Conservation (phyloP, 352 stramenopile genomes). For the Pythium volutum region DNA sequence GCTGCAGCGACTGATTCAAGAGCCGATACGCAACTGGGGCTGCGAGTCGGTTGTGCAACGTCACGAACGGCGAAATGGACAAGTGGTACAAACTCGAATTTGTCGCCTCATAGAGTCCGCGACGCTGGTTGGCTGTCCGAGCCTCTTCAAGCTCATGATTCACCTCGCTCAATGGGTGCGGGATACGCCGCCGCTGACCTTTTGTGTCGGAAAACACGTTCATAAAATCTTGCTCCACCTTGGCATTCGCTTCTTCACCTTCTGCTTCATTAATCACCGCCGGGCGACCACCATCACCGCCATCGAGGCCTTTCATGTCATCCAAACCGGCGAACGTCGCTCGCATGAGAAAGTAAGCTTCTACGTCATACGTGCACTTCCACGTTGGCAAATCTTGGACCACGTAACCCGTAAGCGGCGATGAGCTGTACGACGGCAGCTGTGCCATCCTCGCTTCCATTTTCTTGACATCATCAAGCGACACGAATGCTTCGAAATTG, state of each 20-base stretch:
- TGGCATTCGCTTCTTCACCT: constrained; percentile 58
- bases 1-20: constrained; percentile 76
- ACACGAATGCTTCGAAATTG: constrained; percentile 78
- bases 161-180: constrained; percentile 58
- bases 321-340: constrained; percentile 73
- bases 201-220: constrained; percentile 60
- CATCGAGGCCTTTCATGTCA: constrained; percentile 30
- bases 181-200: constrained; percentile 42
- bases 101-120: constrained; percentile 77
- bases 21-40: constrained; percentile 82
- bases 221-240: constrained; percentile 79
- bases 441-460: constrained; percentile 40
- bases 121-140: constrained; percentile 64
- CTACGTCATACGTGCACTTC: constrained; percentile 88
- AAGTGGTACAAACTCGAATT: constrained; percentile 85
- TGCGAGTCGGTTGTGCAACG: constrained; percentile 79
- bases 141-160: constrained; percentile 84
- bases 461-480: constrained; percentile 55
- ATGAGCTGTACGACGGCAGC: constrained; percentile 31
- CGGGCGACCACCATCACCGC: constrained; percentile 24
- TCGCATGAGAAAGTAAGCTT: constrained; percentile 86
- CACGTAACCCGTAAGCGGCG: constrained; percentile 72
- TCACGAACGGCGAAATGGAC: constrained; percentile 80
- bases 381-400: constrained; percentile 80
- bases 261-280: constrained; percentile 26